These are phyloP conservation scores for Lachnellula occidentalis DNA, from an alignment of 2,329 filamentous ascomycete genomes.

Conservation along the genomic window DNA sequence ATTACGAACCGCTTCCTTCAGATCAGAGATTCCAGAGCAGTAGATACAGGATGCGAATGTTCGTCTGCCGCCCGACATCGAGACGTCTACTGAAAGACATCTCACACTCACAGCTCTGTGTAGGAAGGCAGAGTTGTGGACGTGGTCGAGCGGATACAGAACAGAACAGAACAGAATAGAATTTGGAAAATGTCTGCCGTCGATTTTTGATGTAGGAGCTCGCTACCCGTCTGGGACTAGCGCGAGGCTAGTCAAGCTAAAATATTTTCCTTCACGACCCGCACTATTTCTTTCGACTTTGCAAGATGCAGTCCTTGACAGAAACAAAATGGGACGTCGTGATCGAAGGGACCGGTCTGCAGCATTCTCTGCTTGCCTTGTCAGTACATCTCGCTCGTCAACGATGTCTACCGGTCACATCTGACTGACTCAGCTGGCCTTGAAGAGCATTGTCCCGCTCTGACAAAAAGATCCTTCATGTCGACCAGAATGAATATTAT, in stretches of 20 bases:
- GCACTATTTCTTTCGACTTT: slow-evolving; percentile 16
- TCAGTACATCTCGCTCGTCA: slow-evolving; percentile 36
- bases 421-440: slow-evolving; percentile 65
- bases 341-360: slow-evolving; percentile 71
- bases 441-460: slow-evolving; percentile 86
- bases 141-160: slow-evolving; percentile 37
- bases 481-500: slow-evolving; percentile 85
- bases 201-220: slow-evolving; percentile 9
- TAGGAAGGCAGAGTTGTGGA: slow-evolving; percentile 30
- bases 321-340: slow-evolving; percentile 75
- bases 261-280: slow-evolving; percentile 1
- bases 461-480: slow-evolving; percentile 82
- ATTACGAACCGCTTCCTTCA: slow-evolving; percentile 81
- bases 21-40: slow-evolving; percentile 69
- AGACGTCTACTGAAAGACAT: slow-evolving; percentile 51
- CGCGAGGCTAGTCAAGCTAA: slow-evolving; percentile 10
- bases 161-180: slow-evolving; percentile 31
- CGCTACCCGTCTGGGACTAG: slow-evolving; percentile 14
- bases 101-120: slow-evolving; percentile 33
- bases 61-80: slow-evolving; percentile 57
- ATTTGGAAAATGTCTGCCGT: slow-evolving; percentile 25
- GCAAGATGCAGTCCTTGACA: slow-evolving; percentile 64
- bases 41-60: slow-evolving; percentile 73
- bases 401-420: slow-evolving; percentile 37
- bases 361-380: slow-evolving; percentile 76